These are phyloP conservation scores for Phytophthora idaei DNA, from an alignment of 352 stramenopile genomes.

Conservation along the genomic window DNA sequence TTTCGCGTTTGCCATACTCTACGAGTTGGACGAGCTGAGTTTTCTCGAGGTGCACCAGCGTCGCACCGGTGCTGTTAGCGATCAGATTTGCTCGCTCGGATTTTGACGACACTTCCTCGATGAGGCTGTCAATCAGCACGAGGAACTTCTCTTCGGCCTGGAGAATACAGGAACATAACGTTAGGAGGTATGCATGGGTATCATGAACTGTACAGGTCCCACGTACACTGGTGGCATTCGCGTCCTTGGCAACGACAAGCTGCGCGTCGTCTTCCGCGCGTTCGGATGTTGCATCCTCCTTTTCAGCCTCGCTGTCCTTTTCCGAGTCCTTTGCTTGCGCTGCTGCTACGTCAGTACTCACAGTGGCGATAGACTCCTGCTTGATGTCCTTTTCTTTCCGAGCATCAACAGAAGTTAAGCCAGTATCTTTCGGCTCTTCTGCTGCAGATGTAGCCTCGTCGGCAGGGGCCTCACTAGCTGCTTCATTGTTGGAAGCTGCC, in stretches of 20 bases:
- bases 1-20: slow-evolving; percentile 61
- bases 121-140: slow-evolving; percentile 57
- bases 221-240: slow-evolving; percentile 32
- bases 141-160: slow-evolving; percentile 68
- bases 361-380: slow-evolving; percentile 23
- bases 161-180: neutral
- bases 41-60: slow-evolving; percentile 79
- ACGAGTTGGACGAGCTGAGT: slow-evolving; percentile 68
- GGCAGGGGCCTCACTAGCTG: neutral
- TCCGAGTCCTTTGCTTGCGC: neutral
- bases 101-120: slow-evolving; percentile 65
- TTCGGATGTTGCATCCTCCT: slow-evolving; percentile 3
- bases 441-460: slow-evolving; percentile 1
- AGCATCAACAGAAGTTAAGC: slow-evolving; percentile 7
- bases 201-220: neutral
- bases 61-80: slow-evolving; percentile 72
- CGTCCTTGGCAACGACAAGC: slow-evolving; percentile 13
- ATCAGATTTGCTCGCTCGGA: slow-evolving; percentile 63
- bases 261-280: slow-evolving; percentile 5
- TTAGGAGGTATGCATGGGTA: slow-evolving; percentile 3
- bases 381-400: slow-evolving; percentile 33
- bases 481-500: slow-evolving; percentile 2
- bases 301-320: neutral
- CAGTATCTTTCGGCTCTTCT: slow-evolving; percentile 8
- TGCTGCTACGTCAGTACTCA: slow-evolving; percentile 1